Evolutionary conservation across 2,329 filamentous ascomycete species (phyloP), one percentile per base, ranked within the genome.

Genomic region (Metarhizium anisopliae): DNA sequence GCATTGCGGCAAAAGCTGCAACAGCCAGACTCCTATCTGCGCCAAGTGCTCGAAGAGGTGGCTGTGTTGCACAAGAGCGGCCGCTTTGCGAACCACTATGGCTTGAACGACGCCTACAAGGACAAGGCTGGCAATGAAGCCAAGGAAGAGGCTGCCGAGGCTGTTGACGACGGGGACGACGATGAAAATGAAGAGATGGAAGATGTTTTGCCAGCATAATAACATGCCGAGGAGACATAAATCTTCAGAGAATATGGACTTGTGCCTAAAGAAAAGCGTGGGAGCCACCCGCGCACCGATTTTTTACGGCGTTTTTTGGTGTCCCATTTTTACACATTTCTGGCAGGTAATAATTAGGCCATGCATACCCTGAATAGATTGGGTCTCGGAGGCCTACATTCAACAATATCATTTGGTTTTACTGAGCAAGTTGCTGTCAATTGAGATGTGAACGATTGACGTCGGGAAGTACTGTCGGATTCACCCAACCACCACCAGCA

Each of bases 11-110:
- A 84, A 52, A 77, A 81, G 58, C 82, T 95, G 43, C 82, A 86
- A 58, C 94, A 99, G 72, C 94, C 94, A 1, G 94, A 97, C 68
- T 85, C 87, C n/a, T 97, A 92, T 70, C 82, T 99, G 59, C 90
- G 93, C 55, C 84, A 94, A 67, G 87, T 86, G 1, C 74, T 99
- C 62, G 87, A 92, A 59, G 85, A 90, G 66, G 83, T 97, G 58
- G 93, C 90, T 0, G 83, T 88, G 20, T 74, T 96, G 58, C 86
- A 95, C 68, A 89, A 91, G 70, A 86, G 84, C 50, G 93, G 93
- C 30, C 81, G 84, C 3, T 96, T 95, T 67, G 87, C 89, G 53
- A 93, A 91, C 68, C 86, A 87, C 62, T 97, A 91, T 85, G 86
- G 86, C 62, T 74, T 96, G 56, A 90, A 87, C 67, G 87, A 87